A percentile compares a stretch with the other conserved stretches of the same genome.
phyloP scores from a whole-genome alignment of 2,329 filamentous ascomycete species.

The Bipolaris zeicola region DNA sequence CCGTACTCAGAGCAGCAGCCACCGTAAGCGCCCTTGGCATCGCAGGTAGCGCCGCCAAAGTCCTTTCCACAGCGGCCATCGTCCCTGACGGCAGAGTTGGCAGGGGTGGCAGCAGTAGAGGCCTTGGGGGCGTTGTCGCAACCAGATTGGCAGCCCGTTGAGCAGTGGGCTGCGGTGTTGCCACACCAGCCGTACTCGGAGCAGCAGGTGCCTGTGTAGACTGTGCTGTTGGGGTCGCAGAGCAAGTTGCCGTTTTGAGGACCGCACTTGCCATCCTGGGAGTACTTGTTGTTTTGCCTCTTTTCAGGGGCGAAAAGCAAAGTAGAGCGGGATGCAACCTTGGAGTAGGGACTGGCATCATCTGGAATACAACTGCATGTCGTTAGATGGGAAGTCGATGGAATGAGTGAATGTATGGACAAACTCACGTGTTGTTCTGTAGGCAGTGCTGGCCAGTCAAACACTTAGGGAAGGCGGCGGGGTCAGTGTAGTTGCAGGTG shows the following conservation, averaged over 20 bases:
- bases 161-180: conserved; percentile 49
- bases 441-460: conserved; percentile 48
- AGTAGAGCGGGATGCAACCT: conserved; percentile 25
- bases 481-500: conserved; percentile 44
- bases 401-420: not conserved
- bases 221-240: conserved; percentile 53
- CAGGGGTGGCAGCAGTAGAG: conserved; percentile 14
- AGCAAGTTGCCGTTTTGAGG: conserved; percentile 48
- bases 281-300: conserved; percentile 42
- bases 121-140: conserved; percentile 34
- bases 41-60: conserved; percentile 49
- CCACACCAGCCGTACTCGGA: conserved; percentile 54
- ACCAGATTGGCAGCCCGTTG: conserved; percentile 48
- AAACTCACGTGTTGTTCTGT: conserved; percentile 41
- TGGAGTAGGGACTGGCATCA: conserved; percentile 33
- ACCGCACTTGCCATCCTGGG: conserved; percentile 49
- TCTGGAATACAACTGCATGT: conserved; percentile 29
- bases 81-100: conserved; percentile 22
- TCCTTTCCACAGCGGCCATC: conserved; percentile 52
- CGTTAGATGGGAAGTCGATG: not conserved
- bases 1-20: conserved; percentile 48
- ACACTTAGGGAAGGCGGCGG: conserved; percentile 35
- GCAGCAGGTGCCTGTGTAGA: conserved; percentile 55
- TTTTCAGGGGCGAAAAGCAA: conserved; percentile 32
- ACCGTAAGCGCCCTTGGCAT: conserved; percentile 47